phyloP scores from a whole-genome alignment of 495 filamentous ascomycete genomes.

The Hyaloscypha bicolor region DNA sequence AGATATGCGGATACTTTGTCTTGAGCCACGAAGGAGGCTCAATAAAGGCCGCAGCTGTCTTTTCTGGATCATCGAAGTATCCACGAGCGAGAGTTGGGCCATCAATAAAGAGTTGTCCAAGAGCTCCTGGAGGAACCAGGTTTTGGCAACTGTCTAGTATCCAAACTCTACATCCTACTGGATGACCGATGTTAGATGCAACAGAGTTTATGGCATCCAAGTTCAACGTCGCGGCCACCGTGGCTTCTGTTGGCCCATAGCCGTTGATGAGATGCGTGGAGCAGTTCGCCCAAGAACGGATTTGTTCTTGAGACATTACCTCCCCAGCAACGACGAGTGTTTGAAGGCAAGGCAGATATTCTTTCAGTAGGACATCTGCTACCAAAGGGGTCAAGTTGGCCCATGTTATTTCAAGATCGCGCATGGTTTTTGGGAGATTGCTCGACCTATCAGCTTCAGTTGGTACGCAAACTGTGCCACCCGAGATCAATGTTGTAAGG shows the following conservation, averaged over 20 bases:
- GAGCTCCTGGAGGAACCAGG: slow-evolving; percentile 56
- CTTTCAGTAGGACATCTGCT: not conserved
- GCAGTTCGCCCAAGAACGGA: too few relatives aligned
- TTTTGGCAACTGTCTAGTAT: slow-evolving; percentile 53
- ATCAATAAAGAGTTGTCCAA: slow-evolving; percentile 65
- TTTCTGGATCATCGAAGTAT: slow-evolving; percentile 43
- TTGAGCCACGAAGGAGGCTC: slow-evolving; percentile 41
- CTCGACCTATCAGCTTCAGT: slow-evolving; percentile 42
- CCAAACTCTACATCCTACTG: slow-evolving; percentile 50
- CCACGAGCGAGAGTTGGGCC: slow-evolving; percentile 54
- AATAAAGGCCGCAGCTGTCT: slow-evolving; percentile 33
- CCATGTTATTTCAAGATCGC: slow-evolving; percentile 37
- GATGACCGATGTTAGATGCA: slow-evolving; percentile 31
- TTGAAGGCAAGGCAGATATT: slow-evolving; percentile 1
- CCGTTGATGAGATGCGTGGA: not conserved
- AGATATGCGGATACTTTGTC: slow-evolving; percentile 31
- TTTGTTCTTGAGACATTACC: too few relatives aligned
- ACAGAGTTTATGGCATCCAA: slow-evolving; percentile 1
- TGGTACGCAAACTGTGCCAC: slow-evolving; percentile 53
- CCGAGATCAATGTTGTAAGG: slow-evolving; percentile 61
- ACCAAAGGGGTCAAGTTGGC: slow-evolving; percentile 9
- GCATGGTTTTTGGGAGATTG: slow-evolving; percentile 42
- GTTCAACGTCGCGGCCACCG: slow-evolving; percentile 18
- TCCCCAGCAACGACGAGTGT: slow-evolving; percentile 60
- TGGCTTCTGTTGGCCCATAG: slow-evolving; percentile 5